A percentile compares a stretch with the other conserved stretches of the same genome.
Evolutionary conservation across 2,329 filamentous ascomycete species (phyloP).

Genomic region (Chrysoporthe puriensis): DNA sequence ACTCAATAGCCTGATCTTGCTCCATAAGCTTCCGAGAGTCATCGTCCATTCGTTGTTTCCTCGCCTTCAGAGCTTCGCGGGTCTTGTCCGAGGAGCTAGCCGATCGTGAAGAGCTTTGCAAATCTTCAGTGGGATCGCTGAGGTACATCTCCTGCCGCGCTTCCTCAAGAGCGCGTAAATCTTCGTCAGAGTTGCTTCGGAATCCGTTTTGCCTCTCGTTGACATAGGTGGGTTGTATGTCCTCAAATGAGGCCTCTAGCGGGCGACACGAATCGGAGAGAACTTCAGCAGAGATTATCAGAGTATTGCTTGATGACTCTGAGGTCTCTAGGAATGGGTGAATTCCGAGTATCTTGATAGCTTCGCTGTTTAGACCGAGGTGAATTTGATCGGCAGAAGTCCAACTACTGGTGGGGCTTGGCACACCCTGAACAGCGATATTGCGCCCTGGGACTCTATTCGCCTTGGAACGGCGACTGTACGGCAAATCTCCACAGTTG

Average conservation of each 20-base stretch:
- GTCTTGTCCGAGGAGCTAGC: background rate
- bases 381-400: background rate
- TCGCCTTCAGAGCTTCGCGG: background rate
- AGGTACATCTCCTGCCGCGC: background rate
- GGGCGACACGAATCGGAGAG: background rate
- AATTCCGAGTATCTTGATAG: constrained; percentile 21
- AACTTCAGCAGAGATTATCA: constrained; percentile 25
- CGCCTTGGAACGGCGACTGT: background rate
- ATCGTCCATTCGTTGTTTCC: background rate
- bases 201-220: background rate
- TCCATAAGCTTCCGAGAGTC: constrained; percentile 6
- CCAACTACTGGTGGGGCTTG: background rate
- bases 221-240: background rate
- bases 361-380: constrained; percentile 16
- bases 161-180: background rate
- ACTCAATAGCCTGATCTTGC: constrained; percentile 21
- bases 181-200: background rate
- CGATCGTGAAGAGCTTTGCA: background rate
- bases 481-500: background rate
- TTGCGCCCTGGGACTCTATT: background rate
- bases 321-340: constrained; percentile 17
- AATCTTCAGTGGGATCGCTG: background rate
- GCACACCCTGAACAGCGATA: background rate
- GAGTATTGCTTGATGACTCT: constrained; percentile 15
- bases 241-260: background rate